A percentile compares a stretch with the other conserved stretches of the same genome.
Evolutionary conservation across 2,329 filamentous ascomycete species (phyloP).

Genomic region (Malbranchea zuffiana): DNA sequence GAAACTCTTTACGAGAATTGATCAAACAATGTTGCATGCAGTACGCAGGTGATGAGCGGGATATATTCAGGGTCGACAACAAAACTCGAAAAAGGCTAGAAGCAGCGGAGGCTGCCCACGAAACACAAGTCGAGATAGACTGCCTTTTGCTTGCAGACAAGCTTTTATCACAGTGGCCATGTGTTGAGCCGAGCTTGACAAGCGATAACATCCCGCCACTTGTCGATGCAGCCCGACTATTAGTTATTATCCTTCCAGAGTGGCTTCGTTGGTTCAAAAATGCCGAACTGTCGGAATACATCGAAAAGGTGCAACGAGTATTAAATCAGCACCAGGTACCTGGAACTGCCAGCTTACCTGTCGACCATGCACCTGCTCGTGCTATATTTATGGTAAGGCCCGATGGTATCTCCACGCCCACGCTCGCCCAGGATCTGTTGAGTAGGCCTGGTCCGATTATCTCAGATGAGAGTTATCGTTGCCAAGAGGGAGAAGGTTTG

Average conservation of each 20-base stretch:
- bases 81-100: slow-evolving; percentile 9
- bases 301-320: slow-evolving; percentile 35
- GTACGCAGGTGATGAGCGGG: slow-evolving; percentile 9
- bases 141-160: slow-evolving; percentile 11
- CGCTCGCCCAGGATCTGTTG: slow-evolving; percentile 2
- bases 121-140: slow-evolving; percentile 9
- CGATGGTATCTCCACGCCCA: slow-evolving; percentile 2
- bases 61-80: neutral
- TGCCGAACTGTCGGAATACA: slow-evolving; percentile 35
- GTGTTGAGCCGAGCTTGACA: slow-evolving; percentile 8
- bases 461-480: no score
- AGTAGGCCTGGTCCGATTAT: neutral
- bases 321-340: slow-evolving; percentile 27
- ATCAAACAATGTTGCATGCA: slow-evolving; percentile 7
- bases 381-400: slow-evolving; percentile 1
- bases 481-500: no score
- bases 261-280: slow-evolving; percentile 44
- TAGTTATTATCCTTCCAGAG: slow-evolving; percentile 33
- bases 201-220: neutral
- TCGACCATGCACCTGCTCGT: no score
- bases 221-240: slow-evolving; percentile 20
- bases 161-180: slow-evolving; percentile 14
- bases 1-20: slow-evolving; percentile 6
- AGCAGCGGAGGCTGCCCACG: slow-evolving; percentile 6
- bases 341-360: no score